Base-by-base conservation (phyloP, 805 yeast genomes). In the Cyberlindnera misumaiensis region DNA sequence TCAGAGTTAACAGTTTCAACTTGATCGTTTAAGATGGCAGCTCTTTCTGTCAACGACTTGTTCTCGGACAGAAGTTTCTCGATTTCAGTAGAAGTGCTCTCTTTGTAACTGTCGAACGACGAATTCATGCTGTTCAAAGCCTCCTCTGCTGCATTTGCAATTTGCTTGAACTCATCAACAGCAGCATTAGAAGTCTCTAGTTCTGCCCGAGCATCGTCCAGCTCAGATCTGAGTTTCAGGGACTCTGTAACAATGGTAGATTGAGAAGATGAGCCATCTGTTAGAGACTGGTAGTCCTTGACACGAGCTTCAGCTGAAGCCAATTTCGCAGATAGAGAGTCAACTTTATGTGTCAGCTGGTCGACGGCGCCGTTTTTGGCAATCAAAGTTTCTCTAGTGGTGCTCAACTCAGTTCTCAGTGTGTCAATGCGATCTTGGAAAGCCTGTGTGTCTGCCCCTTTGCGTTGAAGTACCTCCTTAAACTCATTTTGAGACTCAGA, bases 61-160 rank as follows among this genome's bases (percentile, higher is more conserved):
- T 52, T 58, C 32, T 56, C 58, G 2, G 45, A 27, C 25, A 47
- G 37, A 12, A 60, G 41, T 2, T 35, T 32, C 2, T 40, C 29
- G 9, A 55, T 47, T 10, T 47, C 43, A 3, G 36, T 39, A 15
- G 44, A 36, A 1, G 62, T 40, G 2, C 45, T 35, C 9, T 45
- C 42, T 45, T 68, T 71, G 45, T 58, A 70, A 34, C 58, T 59
- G 35, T 71, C 85, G 53, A 72, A 81, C 1, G 80, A 64, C 15
- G 63, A 62, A 22, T 74, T 77, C 42, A 84, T 63, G 33, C 69
- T 65, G 28, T 63, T 59, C 28, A 85, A 64, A 5, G 88, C 77
- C 37, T 72, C 74, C 52, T 85, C 94, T 4, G 86, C 75, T 11
- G 83, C 75, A 36, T 61, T 60, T 0, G 88, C 78, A 30, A 85